Evolutionary conservation across 106 monocot species (phyloP), one percentile per base, ranked within the genome.

Genomic region (Apostasia ramifera): DNA sequence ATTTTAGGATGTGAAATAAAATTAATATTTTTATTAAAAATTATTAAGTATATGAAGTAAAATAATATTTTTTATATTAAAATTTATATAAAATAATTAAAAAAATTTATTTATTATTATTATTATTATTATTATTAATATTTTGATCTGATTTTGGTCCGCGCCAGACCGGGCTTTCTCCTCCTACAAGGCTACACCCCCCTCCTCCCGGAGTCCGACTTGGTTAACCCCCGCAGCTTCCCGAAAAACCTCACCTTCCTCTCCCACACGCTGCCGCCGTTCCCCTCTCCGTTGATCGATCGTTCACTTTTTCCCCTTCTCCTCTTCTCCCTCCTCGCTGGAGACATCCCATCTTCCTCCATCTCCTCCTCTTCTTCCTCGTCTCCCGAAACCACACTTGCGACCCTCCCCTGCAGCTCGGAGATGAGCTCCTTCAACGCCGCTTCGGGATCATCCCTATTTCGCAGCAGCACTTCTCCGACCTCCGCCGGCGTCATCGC

Each of bases 401-500:
- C 48, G 10, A 70, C 66, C 55, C 82, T 81, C 63, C 14, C 66
- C 63, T 84, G 74, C 72, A 94, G 71, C 86, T 89, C 86, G 42
- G 62, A 70, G 43, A 81, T 80, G 14, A 87, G 79, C 71, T 84
- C 90, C 66, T 71, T 73, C 10, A 94, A 70, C 11, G 90, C 94
- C 8, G 56, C 47, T 48, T 80, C 80, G 5, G 77, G 63, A 3
- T 83, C 71, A 11, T 73, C 94, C 44, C 89, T 73, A 52, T 84
- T 80, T 70, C 87, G 70, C 47, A 94, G 70, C 76, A 94, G 59
- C 75, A 94, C 76, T 66, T 94, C 94, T 44, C 87, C 90, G 1
- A 94, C 84, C 82, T 94, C 94, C 44, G 94, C 94, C 47, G 85
- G 81, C 12, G 90, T 94, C 78, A 94, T 80, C 63, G 73, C 82